Conservation (phyloP, 177 flowering plant genomes). For the Vitis hybrid region DNA sequence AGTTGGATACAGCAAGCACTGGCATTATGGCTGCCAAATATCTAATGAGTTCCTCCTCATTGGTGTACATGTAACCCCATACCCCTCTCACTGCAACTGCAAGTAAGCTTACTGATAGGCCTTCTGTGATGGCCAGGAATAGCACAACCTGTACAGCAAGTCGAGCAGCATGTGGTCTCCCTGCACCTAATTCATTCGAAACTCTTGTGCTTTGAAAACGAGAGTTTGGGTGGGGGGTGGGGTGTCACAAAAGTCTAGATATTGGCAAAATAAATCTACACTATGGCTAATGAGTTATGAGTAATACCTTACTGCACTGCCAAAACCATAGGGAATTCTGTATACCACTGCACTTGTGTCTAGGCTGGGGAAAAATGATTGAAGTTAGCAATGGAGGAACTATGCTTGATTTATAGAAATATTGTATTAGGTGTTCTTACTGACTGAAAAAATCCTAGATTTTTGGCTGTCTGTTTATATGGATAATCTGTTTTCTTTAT, state of each 20-base stretch:
- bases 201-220: conserved; percentile 28
- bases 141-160: conserved; percentile 25
- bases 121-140: conserved; percentile 21
- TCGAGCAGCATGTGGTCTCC: conserved; percentile 22
- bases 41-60: conserved; percentile 21
- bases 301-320: conserved; percentile 11
- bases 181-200: conserved; percentile 42
- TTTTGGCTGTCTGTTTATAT: neutral
- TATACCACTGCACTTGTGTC: too few relatives aligned
- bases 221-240: neutral
- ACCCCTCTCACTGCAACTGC: conserved; percentile 6
- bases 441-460: too few relatives aligned
- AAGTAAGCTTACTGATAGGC: conserved; percentile 8
- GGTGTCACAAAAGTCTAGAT: too few relatives aligned
- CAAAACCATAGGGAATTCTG: conserved; percentile 3
- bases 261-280: too few relatives aligned
- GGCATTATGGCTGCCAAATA: conserved; percentile 31
- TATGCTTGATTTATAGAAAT: too few relatives aligned
- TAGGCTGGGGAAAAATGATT: too few relatives aligned
- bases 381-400: too few relatives aligned
- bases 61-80: conserved; percentile 35
- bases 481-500: neutral
- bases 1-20: conserved; percentile 28
- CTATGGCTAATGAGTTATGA: too few relatives aligned
- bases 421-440: too few relatives aligned